Base-by-base conservation (phyloP, 495 filamentous ascomycete genomes). In the Penicillium cosmopolitanum region DNA sequence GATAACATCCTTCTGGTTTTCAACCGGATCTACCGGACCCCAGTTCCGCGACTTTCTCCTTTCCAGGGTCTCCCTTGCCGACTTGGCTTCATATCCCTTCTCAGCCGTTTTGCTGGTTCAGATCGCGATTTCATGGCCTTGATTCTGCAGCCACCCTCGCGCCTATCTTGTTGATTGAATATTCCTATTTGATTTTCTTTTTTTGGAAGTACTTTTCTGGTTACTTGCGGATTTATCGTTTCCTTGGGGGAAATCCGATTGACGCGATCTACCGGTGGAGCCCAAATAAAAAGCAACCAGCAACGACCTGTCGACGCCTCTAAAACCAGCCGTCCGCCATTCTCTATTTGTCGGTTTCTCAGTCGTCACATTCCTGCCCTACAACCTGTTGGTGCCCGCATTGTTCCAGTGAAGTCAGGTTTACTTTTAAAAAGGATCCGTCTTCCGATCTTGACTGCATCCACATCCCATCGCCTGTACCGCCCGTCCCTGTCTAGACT, bases 351-450 rank as follows among this genome's bases (percentile, higher is more conserved):
- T 66, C 55, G 68, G 65, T 62, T 53, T 56, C 58, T 69, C 64
- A 67, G 66, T 69, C 64, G 57, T 75, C 69, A 74, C 76, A 78
- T 78, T 78, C 76, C 72, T 77, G 73, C 76, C 73, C 71, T 78
- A 79, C 67, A 64, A 67, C 68, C 72, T 71, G 63, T 62, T 67
- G 65, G 54, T 43, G 53, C 62, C 70, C 61, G 71, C 73, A 66
- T 57, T 68, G 61, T 66, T 69, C 66, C 73, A 71, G 72, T 71
- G 63, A 57, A 60, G 57, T 67, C 66, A 48, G 23, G 46, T 48
- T 21, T 25, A 48, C 46, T 48, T 69, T 71, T 77, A 70, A 73
- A 71, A 74, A 73, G 69, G 70, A 69, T 70, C 64, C 52, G 57
- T 66, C 56, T 71, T 71, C 74, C 72, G 74, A 79, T 79, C 76